phyloP scores from a whole-genome alignment of 108 stramenopile species.

The Nannochloropsis salina region DNA sequence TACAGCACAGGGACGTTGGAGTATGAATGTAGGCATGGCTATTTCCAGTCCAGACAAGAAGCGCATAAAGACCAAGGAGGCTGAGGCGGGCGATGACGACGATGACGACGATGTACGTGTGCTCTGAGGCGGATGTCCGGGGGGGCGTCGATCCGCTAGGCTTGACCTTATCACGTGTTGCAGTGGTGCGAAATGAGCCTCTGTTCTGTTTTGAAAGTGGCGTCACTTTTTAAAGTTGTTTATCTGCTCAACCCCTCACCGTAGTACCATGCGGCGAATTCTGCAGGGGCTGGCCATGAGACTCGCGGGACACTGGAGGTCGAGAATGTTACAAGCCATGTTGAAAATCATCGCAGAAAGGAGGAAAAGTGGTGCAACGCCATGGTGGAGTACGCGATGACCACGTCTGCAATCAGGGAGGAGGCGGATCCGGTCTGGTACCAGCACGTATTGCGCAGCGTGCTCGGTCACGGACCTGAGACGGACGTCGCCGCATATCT shows the following conservation, averaged over 20 bases:
- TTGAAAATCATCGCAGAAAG: not conserved
- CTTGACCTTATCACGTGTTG: too few species aligned
- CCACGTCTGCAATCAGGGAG: not conserved
- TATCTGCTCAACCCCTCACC: too few species aligned
- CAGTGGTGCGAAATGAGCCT: too few species aligned
- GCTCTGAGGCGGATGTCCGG: not conserved
- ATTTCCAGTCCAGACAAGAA: not conserved
- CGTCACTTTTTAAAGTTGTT: too few species aligned
- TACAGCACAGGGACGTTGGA: too few species aligned
- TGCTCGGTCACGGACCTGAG: not conserved
- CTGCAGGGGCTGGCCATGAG: too few species aligned
- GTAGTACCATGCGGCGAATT: too few species aligned
- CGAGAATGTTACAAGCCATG: too few species aligned
- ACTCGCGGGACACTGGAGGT: too few species aligned
- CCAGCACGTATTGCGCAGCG: not conserved
- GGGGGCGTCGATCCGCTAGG: too few species aligned
- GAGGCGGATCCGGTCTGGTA: slow-evolving; percentile 5
- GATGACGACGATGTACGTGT: slow-evolving; percentile 12
- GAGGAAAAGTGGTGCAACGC: slow-evolving; percentile 3
- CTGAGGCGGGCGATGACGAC: not conserved
- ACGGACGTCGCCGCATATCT: not conserved
- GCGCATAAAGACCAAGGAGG: not conserved
- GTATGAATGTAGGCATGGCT: not conserved
- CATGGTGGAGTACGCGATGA: not conserved
- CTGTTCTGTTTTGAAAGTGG: too few species aligned